Percentiles rank a stretch among this genome's conserved stretches.
phyloP scores from a whole-genome alignment of 768 basidiomycete species.

The Chiua virens region DNA sequence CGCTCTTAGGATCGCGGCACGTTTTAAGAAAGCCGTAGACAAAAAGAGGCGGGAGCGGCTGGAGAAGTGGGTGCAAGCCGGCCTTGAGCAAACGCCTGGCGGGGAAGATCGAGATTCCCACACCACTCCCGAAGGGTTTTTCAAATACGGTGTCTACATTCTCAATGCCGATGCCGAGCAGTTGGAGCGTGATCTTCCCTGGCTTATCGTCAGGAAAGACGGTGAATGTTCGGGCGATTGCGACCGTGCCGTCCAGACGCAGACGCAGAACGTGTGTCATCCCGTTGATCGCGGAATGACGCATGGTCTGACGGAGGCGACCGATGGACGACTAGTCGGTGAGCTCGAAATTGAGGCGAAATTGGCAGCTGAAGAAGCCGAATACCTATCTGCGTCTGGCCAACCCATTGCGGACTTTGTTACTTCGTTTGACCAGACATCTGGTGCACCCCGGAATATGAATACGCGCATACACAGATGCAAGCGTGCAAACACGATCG shows the following conservation, averaged over 20 bases:
- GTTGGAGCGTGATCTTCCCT: conserved; percentile 29
- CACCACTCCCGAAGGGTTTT: conserved; percentile 26
- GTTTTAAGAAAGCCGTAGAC: conserved; percentile 64
- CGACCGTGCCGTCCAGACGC: conserved; percentile 2
- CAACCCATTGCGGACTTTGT: neutral
- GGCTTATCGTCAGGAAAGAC: conserved; percentile 30
- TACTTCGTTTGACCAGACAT: neutral
- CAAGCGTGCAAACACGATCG: conserved; percentile 57
- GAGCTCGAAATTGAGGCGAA: conserved; percentile 25
- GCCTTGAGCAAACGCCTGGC: conserved; percentile 7
- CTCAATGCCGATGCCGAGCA: conserved; percentile 29
- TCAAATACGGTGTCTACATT: conserved; percentile 32
- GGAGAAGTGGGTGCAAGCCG: conserved; percentile 20
- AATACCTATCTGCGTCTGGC: neutral
- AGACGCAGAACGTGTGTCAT: neutral
- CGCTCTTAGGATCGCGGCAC: conserved; percentile 61
- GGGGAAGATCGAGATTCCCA: conserved; percentile 19
- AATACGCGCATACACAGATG: conserved; percentile 26
- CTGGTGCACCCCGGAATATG: neutral
- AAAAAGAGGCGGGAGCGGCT: conserved; percentile 54
- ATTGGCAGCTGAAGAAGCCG: conserved; percentile 4
- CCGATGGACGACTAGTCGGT: conserved; percentile 27
- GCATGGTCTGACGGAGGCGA: conserved; percentile 31
- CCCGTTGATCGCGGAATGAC: neutral
- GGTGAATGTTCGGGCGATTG: conserved; percentile 24